Evolutionary conservation across 2,329 filamentous ascomycete genomes (phyloP), one percentile per base, ranked within the genome.

Genomic region (Colletotrichum camelliae): DNA sequence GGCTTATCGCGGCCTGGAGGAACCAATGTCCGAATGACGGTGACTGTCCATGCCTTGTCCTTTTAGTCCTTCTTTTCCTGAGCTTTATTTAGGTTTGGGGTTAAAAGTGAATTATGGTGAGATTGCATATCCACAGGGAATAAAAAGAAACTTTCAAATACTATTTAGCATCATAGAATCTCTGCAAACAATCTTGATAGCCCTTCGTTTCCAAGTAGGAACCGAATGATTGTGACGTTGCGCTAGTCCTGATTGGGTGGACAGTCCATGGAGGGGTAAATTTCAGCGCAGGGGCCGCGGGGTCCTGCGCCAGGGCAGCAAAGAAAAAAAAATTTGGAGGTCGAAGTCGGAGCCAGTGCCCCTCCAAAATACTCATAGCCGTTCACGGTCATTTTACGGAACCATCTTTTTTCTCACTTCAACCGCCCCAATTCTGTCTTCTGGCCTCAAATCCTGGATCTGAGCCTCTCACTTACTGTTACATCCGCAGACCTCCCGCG

Each of bases 281-380:
- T 39, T 39, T 18, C 58, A 27, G 74, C 65, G 65, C 74, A 74
- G 24, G 74, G 70, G 70, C 74, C 74, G 74, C 74, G 64, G 74
- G 74, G 74, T 76, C 65, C 57, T 73, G 57, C 60, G 29, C 64
- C 64, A n/a, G n/a, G n/a, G n/a, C n/a, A 76, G 29, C 43, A 37
- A 67, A 39, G 35, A 31, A 57, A 73, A 75, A 61, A 75, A 75
- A 76, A 76, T 60, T 76, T 73, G 58, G 74, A 74, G 60, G 74
- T 74, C 74, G 64, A 76, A 69, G 70, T 74, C 74, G 70, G 74
- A 76, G 74, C 39, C 24, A 33, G 43, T 73, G 70, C 70, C 74
- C 70, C 74, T 76, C 74, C 74, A 76, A 69, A 74, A 52, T 70
- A 69, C 70, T 69, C 58, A 55, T 58, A 68, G 65, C 39, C 55